Evolutionary conservation across 805 yeast species (phyloP), one percentile per base, ranked within the genome.

Genomic region (Suhomyces kilbournensis): DNA sequence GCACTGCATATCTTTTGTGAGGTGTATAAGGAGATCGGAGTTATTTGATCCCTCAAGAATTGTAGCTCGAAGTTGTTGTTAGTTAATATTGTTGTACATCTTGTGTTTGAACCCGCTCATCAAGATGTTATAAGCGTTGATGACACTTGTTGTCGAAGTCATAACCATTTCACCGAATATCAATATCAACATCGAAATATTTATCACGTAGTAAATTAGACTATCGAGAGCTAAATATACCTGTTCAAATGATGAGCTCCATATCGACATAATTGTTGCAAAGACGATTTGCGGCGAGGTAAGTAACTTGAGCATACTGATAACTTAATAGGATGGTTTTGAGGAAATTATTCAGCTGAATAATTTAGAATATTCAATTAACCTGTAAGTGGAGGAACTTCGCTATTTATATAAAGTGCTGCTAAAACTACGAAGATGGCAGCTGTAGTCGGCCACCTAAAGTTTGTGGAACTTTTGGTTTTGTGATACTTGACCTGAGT

Each of bases 41-140:
- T 17, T 7, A 38, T 38, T 38, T 9, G 22, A 5, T 8, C n/a
- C 23, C 42, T 38, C 23, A 9, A 19, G 15, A 17, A 17, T 8
- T 17, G 12, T 17, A 28, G 12, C n/a, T 28, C 32, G 30, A 12
- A 7, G 28, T 42, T 42, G 28, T 20, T 12, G 19, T 42, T 25
- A 57, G 43, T 57, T 57, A 42, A 57, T 57, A 47, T 57, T 57
- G 49, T 57, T 57, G 57, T 51, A 57, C 58, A 57, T 51, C 56
- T 57, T 55, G 48, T 57, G 60, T 46, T 51, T 53, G 42, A 55
- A 53, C 30, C 52, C 50, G 34, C 51, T 47, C 45, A 52, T 46
- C 38, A 57, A 47, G 45, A 57, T 57, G 46, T 57, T 55, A 52
- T 56, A 57, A 51, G 51, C 51, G 53, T 55, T 45, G 32, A 53